phyloP scores from a whole-genome alignment of 768 basidiomycete species.

The Pleurotus eryngii region DNA sequence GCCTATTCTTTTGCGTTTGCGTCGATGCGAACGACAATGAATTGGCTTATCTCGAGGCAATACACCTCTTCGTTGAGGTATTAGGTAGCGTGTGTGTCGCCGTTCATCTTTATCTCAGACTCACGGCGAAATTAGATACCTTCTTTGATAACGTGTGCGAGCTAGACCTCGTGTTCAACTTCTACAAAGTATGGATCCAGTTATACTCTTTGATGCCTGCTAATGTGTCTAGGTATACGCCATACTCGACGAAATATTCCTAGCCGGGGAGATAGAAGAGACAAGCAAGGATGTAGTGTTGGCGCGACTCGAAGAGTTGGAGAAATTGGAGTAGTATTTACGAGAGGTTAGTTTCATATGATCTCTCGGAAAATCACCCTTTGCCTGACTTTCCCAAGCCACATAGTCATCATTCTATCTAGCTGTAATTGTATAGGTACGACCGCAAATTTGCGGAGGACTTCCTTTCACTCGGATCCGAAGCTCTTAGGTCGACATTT shows the following conservation, averaged over 20 bases:
- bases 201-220: neutral
- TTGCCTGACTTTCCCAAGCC: slow-evolving; percentile 1
- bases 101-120: neutral
- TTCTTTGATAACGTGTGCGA: slow-evolving; percentile 99
- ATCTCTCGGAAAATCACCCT: neutral
- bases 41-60: slow-evolving; percentile 93
- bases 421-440: neutral
- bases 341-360: neutral
- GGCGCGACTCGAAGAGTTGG: slow-evolving; percentile 84
- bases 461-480: no score
- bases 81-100: slow-evolving; percentile 58
- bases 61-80: slow-evolving; percentile 97
- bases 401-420: neutral
- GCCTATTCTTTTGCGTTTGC: slow-evolving; percentile 96
- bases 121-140: slow-evolving; percentile 56
- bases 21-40: slow-evolving; percentile 99
- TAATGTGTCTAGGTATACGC: slow-evolving; percentile 78
- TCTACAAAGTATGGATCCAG: slow-evolving; percentile 75
- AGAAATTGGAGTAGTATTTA: slow-evolving; percentile 75
- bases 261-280: slow-evolving; percentile 98
- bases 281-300: slow-evolving; percentile 96
- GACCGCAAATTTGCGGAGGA: neutral
- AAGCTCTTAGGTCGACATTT: no score
- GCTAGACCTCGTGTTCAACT: slow-evolving; percentile 97
- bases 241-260: slow-evolving; percentile 96